Evolutionary conservation across 345 rosid species (phyloP), one percentile per base, ranked within the genome.

Genomic region (Populus davidiana): DNA sequence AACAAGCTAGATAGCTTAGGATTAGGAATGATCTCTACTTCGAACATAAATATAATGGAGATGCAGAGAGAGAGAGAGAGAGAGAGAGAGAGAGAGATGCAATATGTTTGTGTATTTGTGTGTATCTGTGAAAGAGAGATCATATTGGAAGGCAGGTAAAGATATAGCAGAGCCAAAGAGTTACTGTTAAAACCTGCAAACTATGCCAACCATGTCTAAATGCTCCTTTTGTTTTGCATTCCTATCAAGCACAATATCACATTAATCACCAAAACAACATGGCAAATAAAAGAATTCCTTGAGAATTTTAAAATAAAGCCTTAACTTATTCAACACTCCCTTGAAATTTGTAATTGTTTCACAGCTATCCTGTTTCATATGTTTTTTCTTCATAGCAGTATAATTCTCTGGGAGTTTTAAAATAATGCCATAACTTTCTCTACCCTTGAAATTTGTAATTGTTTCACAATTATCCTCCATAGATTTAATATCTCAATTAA

Each of bases 61-160:
- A 31, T 31, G 33, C 33, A 31, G 33, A 31, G 33, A 31, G 33
- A 31, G 33, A 31, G 33, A 31, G 31, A 29, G 29, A 29, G 29
- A 29, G 29, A 29, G 29, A n/a, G n/a, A 29, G 31, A 29, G 33
- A 31, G 33, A 31, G 33, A 38, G 23, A 14, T n/a, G 56, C 35
- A 54, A 3, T 6, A 16, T 18, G 27, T 25, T 5, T 39, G 17
- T 39, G 9, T 39, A 39, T 39, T 8, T 27, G 43, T 54, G 31
- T 62, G 59, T 1, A 11, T 13, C 54, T 11, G 66, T 2, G 65
- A 79, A 79, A 67, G 49, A 38, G 64, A 68, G 13, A 95, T 97
- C 97, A 91, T 91, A 80, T 96, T 93, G 39, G 98, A 91, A 69
- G 97, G 96, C 76, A 93, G 93, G 82, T 93, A 93, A 68, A 89